Base-by-base conservation (phyloP, 257 asterid genomes). In the Gentiana straminea region DNA sequence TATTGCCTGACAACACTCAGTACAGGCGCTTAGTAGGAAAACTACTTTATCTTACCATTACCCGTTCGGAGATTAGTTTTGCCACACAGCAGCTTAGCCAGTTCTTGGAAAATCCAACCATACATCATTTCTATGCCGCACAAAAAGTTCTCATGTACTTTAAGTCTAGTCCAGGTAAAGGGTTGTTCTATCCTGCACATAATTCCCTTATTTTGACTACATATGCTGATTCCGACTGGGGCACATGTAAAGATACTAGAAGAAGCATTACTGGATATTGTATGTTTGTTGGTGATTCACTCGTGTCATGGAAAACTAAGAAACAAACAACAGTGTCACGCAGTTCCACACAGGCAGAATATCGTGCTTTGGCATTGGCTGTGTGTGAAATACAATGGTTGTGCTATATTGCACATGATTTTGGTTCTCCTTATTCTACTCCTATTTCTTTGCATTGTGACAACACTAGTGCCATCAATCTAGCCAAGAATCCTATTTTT, bases 201-300 rank as follows among this genome's bases (percentile, higher is more conserved):
- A 2, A 5, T 56, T 15, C 7, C 5, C 35, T 56, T 35, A 1
- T 3, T 0, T 34, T 56, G 12, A n/a, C 11, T 1, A 49, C 33
- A 8, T 37, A 41, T 5, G 37, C 34, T 38, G 61, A 36, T 41
- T 4, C 61, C 33, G 49, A 56, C 33, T 56, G 35, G 61, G 61
- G 3, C 5, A 38, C 34, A 3, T 56, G 8, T 13, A 49, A 49
- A 3, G 10, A n/a, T n/a, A 56, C 61, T 11, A 49, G 49, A 9
- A 33, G 48, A 1, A 37, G 34, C 8, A 12, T 38, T 1, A 56
- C 61, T 10, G 61, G 48, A 1, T 56, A 41, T 37, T 36, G 37
- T 39, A 15, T 56, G 8, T 15, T 7, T 12, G 10, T 56, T 12
- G 61, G 61, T 35, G 38, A 15, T 0, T 56, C 61, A 2, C 61